Evolutionary conservation across 257 asterid species (phyloP), one percentile per base, ranked within the genome.

Genomic region (Nicotiana knightiana): DNA sequence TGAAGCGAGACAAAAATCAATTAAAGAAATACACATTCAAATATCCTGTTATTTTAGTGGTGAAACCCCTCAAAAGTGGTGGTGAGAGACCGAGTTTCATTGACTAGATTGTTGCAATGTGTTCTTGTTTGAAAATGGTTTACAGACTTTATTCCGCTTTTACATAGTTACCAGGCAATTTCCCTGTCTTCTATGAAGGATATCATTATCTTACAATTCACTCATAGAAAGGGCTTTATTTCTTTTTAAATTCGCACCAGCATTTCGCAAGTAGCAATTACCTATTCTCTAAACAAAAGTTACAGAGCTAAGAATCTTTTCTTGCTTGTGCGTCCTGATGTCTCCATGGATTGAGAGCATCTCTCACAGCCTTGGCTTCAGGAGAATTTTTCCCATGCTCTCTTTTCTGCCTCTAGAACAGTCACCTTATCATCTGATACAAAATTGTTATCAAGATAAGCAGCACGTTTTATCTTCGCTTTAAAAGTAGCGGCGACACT

Each of bases 261-360:
- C 30, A 35, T 46, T 82, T 21, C 3, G 35, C 16, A 55, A 53
- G 9, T 51, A 80, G 35, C 13, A 81, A 48, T 28, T 51, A 81
- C 65, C 77, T 46, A 8, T n/a, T 30, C 21, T 30, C 64, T 64
- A 43, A 43, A 55, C 12, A 10, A 13, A 64, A 64, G 66, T 16
- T 77, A 39, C 65, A 35, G n/a, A 80, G 35, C 83, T 87, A 93
- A 12, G 97, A 84, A 83, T 77, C 85, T 71, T 91, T 85, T 53
- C 76, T 86, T 66, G 85, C 68, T 87, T 88, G 87, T 81, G 87
- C 85, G 15, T 91, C 94, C 0, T 77, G 88, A 43, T 84, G 86
- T 67, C 91, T 86, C 97, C 98, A 95, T 3, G 99, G 99, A 90
- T 93, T 93, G 73, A 95, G 92, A 90, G 97, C 97, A 2, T 95